phyloP scores from a whole-genome alignment of 2,329 filamentous ascomycete species.

The Cylindrodendrum hubeiense region DNA sequence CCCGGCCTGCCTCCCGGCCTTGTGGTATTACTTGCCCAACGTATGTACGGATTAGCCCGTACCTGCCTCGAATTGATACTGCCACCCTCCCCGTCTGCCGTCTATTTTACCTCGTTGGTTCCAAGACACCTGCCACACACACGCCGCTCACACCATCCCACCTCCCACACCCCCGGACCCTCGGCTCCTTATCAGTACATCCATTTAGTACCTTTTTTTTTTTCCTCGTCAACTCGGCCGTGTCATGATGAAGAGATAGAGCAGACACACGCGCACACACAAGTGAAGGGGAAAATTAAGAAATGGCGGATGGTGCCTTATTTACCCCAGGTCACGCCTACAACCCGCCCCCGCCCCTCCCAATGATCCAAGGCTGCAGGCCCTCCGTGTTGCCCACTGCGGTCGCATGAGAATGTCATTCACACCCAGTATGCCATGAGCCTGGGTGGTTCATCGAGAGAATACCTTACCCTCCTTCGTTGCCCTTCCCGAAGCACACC shows the following conservation, averaged over 20 bases:
- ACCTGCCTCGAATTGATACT: slow-evolving; percentile 13
- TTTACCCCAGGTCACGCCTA: slow-evolving; percentile 39
- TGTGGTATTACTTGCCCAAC: slow-evolving; percentile 7
- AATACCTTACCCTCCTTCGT: slow-evolving; percentile 15
- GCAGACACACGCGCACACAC: slow-evolving; percentile 11
- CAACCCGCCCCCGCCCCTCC: slow-evolving; percentile 33
- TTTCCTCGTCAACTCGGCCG: slow-evolving; percentile 12
- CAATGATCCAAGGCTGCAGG: slow-evolving; percentile 31
- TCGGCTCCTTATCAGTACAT: slow-evolving; percentile 46
- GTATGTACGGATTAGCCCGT: too few relatives aligned
- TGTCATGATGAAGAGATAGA: slow-evolving; percentile 20
- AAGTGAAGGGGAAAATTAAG: neutral
- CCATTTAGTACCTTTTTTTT: slow-evolving; percentile 28
- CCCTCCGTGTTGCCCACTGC: slow-evolving; percentile 24
- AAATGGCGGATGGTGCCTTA: slow-evolving; percentile 35
- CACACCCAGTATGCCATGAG: slow-evolving; percentile 11
- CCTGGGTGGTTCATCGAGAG: slow-evolving; percentile 1
- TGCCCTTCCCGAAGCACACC: neutral
- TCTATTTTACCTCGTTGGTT: neutral
- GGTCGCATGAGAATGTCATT: slow-evolving; percentile 19
- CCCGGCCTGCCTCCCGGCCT: slow-evolving; percentile 20
- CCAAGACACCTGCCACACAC: neutral
- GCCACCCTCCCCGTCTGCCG: slow-evolving; percentile 13
- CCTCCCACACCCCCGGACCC: slow-evolving; percentile 26
- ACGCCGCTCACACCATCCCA: slow-evolving; percentile 6